These are phyloP conservation scores for Penicillium sp. DNA, from an alignment of 2,329 filamentous ascomycete genomes.

Conservation along the genomic window DNA sequence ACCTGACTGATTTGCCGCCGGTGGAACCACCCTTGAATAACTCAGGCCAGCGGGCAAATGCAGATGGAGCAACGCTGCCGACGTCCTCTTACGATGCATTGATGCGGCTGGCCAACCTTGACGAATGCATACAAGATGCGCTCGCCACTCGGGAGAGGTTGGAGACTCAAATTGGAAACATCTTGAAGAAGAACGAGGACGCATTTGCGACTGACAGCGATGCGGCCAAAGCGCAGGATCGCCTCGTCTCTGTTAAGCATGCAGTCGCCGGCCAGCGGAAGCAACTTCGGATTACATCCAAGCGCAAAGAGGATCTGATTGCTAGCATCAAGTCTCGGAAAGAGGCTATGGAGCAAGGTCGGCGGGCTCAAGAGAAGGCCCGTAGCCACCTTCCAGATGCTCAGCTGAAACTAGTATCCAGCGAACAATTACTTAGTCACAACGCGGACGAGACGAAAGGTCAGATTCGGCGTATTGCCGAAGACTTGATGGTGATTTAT, in stretches of 20 bases:
- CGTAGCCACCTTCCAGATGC: slow-evolving; percentile 62
- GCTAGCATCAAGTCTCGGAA: slow-evolving; percentile 64
- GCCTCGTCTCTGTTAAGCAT: slow-evolving; percentile 43
- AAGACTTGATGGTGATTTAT: slow-evolving; percentile 76
- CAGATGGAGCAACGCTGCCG: slow-evolving; percentile 51
- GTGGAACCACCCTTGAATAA: slow-evolving; percentile 28
- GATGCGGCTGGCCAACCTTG: slow-evolving; percentile 82
- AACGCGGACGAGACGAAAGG: slow-evolving; percentile 66
- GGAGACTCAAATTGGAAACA: slow-evolving; percentile 69
- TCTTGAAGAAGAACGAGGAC: slow-evolving; percentile 40
- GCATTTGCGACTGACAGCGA: slow-evolving; percentile 32
- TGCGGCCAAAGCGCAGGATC: slow-evolving; percentile 41
- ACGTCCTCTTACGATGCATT: slow-evolving; percentile 84
- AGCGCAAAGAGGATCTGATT: slow-evolving; percentile 64
- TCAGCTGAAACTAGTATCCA: slow-evolving; percentile 57
- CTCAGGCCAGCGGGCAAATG: slow-evolving; percentile 25
- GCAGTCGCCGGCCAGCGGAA: slow-evolving; percentile 64
- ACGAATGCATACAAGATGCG: slow-evolving; percentile 88
- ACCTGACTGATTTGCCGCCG: slow-evolving; percentile 63
- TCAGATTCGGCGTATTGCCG: slow-evolving; percentile 84
- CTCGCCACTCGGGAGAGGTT: slow-evolving; percentile 71
- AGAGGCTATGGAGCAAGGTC: slow-evolving; percentile 65
- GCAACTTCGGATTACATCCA: slow-evolving; percentile 60
- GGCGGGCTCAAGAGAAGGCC: slow-evolving; percentile 57
- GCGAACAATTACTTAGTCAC: slow-evolving; percentile 54